Evolutionary conservation across 2,329 filamentous ascomycete genomes (phyloP).

Genomic region (Colletotrichum magnum): DNA sequence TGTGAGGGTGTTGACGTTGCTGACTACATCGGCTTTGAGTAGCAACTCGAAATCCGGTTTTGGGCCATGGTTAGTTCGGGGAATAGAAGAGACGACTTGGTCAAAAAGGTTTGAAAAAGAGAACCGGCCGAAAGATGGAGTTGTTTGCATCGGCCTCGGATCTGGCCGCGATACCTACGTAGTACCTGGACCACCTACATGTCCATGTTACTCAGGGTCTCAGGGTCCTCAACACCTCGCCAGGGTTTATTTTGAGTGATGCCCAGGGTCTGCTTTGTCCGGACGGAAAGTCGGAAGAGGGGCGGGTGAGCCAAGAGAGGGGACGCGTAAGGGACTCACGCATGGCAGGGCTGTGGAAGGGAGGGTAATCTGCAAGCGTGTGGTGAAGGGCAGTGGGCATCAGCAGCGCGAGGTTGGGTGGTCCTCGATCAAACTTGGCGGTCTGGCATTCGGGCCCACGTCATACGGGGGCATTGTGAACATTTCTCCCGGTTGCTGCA

Average conservation of each 20-base stretch:
- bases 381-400: no score
- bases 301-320: conserved; percentile 3
- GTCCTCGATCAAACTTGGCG: not conserved
- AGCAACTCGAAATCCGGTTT: no score
- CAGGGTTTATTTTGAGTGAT: not conserved
- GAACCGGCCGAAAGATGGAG: no score
- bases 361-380: not conserved
- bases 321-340: conserved; percentile 20
- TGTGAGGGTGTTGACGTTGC: no score
- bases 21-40: no score
- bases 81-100: no score
- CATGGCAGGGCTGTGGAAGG: not conserved
- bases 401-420: conserved; percentile 14
- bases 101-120: no score
- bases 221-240: not conserved
- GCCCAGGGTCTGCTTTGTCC: not conserved
- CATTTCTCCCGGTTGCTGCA: not conserved
- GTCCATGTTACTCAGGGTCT: no score
- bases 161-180: no score
- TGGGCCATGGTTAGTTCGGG: no score
- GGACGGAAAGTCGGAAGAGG: conserved; percentile 13
- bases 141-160: no score
- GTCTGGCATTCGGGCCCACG: conserved; percentile 22
- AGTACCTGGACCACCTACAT: no score
- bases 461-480: conserved; percentile 21